These are phyloP conservation scores for Fraxinus dipetala DNA, from an alignment of 305 asterid species.

Conservation along the genomic window DNA sequence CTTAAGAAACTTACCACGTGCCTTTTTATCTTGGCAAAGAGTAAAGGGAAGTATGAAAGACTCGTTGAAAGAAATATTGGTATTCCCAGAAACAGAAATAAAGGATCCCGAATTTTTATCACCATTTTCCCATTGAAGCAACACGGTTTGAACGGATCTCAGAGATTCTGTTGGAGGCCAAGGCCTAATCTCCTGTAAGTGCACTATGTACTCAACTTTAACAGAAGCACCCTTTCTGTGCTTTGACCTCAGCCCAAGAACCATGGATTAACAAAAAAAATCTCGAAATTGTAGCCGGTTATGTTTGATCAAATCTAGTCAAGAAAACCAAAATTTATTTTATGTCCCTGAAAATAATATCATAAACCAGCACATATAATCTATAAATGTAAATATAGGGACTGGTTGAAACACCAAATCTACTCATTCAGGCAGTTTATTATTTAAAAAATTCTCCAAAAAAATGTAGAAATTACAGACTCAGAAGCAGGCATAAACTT, in stretches of 20 bases:
- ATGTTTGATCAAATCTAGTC: constrained; percentile 21
- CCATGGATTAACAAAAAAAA: constrained; percentile 44
- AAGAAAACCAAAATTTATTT: constrained; percentile 5
- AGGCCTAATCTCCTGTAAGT: constrained; percentile 64
- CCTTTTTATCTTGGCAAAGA: constrained; percentile 45
- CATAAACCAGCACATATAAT: neutral
- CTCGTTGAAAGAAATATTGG: constrained; percentile 58
- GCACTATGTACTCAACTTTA: constrained; percentile 53
- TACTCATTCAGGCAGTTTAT: neutral
- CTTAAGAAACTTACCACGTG: constrained; percentile 50
- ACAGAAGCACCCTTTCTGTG: constrained; percentile 53
- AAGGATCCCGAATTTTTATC: constrained; percentile 60
- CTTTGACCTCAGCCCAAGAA: constrained; percentile 71
- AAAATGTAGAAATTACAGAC: neutral
- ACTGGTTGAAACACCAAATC: neutral
- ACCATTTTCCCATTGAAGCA: constrained; percentile 79
- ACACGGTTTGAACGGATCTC: constrained; percentile 57
- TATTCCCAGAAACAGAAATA: constrained; percentile 56
- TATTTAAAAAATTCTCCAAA: neutral
- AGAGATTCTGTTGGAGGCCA: constrained; percentile 90
- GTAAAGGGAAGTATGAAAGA: constrained; percentile 57
- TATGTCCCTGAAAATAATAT: constrained; percentile 15
- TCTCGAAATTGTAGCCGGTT: constrained; percentile 1
- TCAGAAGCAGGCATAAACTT: neutral
- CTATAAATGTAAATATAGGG: neutral